Evolutionary conservation across 495 filamentous ascomycete species (phyloP), one percentile per base, ranked within the genome.

Genomic region (Neurospora discreta): DNA sequence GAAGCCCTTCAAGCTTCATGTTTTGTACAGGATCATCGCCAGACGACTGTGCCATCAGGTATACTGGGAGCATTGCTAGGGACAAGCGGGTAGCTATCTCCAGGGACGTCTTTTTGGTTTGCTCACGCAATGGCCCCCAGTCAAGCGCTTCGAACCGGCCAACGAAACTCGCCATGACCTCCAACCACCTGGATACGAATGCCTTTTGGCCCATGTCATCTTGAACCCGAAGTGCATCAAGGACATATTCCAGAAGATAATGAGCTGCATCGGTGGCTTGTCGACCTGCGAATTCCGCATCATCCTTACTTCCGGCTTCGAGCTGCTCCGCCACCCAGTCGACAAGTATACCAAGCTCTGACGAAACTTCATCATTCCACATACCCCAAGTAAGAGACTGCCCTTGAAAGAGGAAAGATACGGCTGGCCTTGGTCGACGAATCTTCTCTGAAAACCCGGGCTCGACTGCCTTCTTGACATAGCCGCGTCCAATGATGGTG

Each of bases 401-500:
- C 39, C 87, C 84, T 16, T 84, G 85, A 38, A 90, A 77, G 4
- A 74, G 43, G 43, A 90, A 84, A 38, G 80, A 75, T 9, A 73
- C 60, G 8, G 74, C 41, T 18, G 77, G 75, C 38, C 76, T 76
- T 5, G 79, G 74, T n/a, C 40, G 73, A 40, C 75, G 75, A 18
- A 82, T 71, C 4, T 70, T 74, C n/a, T 74, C 77, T 39, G 70
- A 74, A 60, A 73, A 72, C 26, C 69, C 78, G 40, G 70, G 74
- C 76, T 83, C 80, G 11, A 88, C 78, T 13, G 85, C 89, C 69
- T 82, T 85, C 43, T 77, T 76, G 69, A 97, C 84, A 30, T 87
- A 85, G 0, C 91, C 92, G 75, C 88, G 90, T 18, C 94, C 93
- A 68, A 97, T 84, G 68, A 96, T 86, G 13, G 93, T 94, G 68